Base-by-base conservation (phyloP, 1,284 basidiomycete species). In the Boletus holoroseus region DNA sequence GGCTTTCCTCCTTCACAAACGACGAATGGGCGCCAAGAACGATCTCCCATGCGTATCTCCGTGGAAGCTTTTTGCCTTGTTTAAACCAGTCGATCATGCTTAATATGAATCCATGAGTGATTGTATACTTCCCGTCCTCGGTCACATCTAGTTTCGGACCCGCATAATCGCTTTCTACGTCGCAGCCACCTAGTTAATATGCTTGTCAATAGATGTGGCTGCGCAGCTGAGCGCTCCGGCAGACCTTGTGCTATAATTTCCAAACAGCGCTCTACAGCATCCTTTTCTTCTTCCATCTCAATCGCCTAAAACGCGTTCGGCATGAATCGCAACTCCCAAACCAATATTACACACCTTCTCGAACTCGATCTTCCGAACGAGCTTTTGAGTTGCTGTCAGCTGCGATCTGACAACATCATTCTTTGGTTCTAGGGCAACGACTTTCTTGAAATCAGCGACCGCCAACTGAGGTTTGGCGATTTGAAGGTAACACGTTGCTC, bases 31-130 rank as follows among this genome's bases (percentile, higher is more conserved):
- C 93, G 26, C 91, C 94, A 11, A 99, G 76, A 26, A 94, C 78
- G 61, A 99, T 97, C 72, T 98, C 92, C 94, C 94, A 98, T 24
- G 88, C 92, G 56, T 93, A 88, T 68, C 92, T 76, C 69, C 85
- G 84, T 5, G 93, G 85, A 47, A 98, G 72, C 24, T 85, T 78
- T 68, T 94, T 94, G 22, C 92, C 92, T 39, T 85, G 80, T 73
- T 95, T 96, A 74, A 97, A 98, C 81, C 84, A 90, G 58, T 86
- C 75, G 42, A 98, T 82, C 93, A 98, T 94, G 30, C 74, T 78
- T 56, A 82, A 78, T 56, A 99, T 76, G 69, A 98, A 99, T 48
- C 85, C 78, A 32, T 78, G 67, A 18, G 83, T 88, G 51, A 94
- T 89, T 43, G 68, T 73, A 71, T 82, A 91, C 69, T 81, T 82